These are phyloP conservation scores for Gossypium rotundifolium DNA, from an alignment of 345 rosid genomes.

Conservation along the genomic window DNA sequence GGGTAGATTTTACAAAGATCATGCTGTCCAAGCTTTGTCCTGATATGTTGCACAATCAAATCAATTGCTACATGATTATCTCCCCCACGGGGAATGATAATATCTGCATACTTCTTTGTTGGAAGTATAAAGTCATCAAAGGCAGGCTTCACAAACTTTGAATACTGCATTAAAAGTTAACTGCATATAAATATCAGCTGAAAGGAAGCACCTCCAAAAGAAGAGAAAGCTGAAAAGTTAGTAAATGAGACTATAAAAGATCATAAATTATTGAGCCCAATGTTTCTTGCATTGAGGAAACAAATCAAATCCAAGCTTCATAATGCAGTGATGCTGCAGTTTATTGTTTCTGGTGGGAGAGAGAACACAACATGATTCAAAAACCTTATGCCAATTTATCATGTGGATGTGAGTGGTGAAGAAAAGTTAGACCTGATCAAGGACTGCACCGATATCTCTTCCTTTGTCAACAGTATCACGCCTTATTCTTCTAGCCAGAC, in stretches of 20 bases:
- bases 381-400: neutral
- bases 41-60: slow-evolving; percentile 95
- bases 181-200: slow-evolving; percentile 8
- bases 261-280: neutral
- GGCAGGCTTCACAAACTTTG: slow-evolving; percentile 98
- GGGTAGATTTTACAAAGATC: slow-evolving; percentile 98
- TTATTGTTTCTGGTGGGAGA: neutral
- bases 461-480: slow-evolving; percentile 86
- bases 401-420: neutral
- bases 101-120: slow-evolving; percentile 97
- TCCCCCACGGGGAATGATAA: slow-evolving; percentile 98
- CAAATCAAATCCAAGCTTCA: neutral
- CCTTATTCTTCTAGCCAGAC: slow-evolving; percentile 93
- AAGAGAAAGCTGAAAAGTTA: neutral
- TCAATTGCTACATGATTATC: slow-evolving; percentile 98
- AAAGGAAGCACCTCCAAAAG: neutral
- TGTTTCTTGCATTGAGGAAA: neutral
- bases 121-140: slow-evolving; percentile 99
- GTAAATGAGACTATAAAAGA: neutral
- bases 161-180: slow-evolving; percentile 66
- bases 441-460: slow-evolving; percentile 81
- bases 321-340: neutral
- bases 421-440: slow-evolving; percentile 69
- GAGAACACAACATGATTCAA: neutral
- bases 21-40: slow-evolving; percentile 96